A percentile compares a stretch with the other conserved stretches of the same genome.
These are phyloP conservation scores for Brettanomyces custersianus DNA, from an alignment of 805 yeast genomes.

Conservation along the genomic window DNA sequence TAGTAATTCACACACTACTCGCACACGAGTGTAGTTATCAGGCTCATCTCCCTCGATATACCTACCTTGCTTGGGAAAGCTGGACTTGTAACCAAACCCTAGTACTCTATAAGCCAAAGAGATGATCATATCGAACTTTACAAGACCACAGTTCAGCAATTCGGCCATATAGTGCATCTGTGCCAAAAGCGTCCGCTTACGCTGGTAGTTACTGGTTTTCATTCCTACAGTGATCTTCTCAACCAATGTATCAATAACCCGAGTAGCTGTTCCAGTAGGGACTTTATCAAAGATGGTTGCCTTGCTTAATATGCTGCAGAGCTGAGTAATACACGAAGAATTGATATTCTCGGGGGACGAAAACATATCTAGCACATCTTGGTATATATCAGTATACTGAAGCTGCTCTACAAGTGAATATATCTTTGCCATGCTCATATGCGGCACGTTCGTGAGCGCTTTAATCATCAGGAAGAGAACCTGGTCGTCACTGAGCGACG, in stretches of 20 bases:
- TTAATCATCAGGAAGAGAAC: no score
- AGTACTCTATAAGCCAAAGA: constrained; percentile 49
- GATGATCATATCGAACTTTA: constrained; percentile 37
- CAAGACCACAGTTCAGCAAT: constrained; percentile 38
- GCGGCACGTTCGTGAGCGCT: no score
- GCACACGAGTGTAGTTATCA: constrained; percentile 64
- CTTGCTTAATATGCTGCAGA: no score
- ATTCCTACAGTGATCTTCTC: constrained; percentile 61
- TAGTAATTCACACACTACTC: constrained; percentile 39
- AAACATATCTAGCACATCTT: no score
- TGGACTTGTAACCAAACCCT: constrained; percentile 56
- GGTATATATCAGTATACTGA: no score
- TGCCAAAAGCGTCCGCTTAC: constrained; percentile 53
- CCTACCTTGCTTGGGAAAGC: constrained; percentile 40
- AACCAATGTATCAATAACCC: constrained; percentile 49
- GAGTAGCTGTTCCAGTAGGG: no score
- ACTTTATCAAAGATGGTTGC: no score
- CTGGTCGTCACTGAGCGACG: no score
- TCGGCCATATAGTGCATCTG: constrained; percentile 53
- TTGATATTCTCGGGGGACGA: no score
- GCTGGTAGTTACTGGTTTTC: constrained; percentile 52
- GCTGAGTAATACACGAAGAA: no score
- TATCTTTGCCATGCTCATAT: no score
- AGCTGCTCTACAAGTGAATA: no score
- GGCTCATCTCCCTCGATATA: constrained; percentile 46